Conservation (phyloP, 176 grass and related monocot genomes). For the Areca catechu region DNA sequence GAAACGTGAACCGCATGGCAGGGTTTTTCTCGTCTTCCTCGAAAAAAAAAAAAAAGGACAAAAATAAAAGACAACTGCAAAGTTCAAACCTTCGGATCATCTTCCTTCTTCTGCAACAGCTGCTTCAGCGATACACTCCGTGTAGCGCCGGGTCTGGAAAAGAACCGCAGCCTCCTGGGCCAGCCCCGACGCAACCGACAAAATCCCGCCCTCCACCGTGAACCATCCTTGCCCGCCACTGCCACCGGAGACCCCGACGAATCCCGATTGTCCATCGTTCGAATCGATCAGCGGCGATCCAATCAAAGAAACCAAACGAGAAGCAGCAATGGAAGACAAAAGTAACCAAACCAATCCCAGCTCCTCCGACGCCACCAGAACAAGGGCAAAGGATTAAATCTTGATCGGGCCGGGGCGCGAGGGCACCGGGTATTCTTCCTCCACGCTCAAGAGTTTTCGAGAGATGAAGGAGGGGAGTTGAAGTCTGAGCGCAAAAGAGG, state of each 20-base stretch:
- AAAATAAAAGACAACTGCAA: too few species aligned
- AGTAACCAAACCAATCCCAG: not conserved
- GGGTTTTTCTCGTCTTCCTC: too few species aligned
- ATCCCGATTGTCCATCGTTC: not conserved
- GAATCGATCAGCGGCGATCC: not conserved
- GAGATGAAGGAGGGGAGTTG: too few species aligned
- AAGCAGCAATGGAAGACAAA: not conserved
- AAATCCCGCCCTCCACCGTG: not conserved
- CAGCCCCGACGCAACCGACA: not conserved
- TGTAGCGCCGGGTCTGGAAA: constrained; percentile 2
- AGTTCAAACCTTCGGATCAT: constrained; percentile 5
- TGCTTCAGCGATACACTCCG: constrained; percentile 2
- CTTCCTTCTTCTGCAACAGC: constrained; percentile 5
- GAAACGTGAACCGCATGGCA: too few species aligned
- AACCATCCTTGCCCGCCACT: not conserved
- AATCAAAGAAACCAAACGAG: not conserved
- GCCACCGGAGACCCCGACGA: not conserved
- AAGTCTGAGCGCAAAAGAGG: too few species aligned
- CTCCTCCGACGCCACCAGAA: too few species aligned
- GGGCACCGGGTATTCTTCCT: too few species aligned
- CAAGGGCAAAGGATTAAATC: too few species aligned
- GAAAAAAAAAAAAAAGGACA: too few species aligned
- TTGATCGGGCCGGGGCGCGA: too few species aligned
- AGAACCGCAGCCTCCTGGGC: constrained; percentile 3
- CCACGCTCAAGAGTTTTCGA: too few species aligned